Percentiles rank a stretch among this genome's conserved stretches.
Conservation (phyloP, 495 filamentous ascomycete genomes). For the Podospora appendiculata region DNA sequence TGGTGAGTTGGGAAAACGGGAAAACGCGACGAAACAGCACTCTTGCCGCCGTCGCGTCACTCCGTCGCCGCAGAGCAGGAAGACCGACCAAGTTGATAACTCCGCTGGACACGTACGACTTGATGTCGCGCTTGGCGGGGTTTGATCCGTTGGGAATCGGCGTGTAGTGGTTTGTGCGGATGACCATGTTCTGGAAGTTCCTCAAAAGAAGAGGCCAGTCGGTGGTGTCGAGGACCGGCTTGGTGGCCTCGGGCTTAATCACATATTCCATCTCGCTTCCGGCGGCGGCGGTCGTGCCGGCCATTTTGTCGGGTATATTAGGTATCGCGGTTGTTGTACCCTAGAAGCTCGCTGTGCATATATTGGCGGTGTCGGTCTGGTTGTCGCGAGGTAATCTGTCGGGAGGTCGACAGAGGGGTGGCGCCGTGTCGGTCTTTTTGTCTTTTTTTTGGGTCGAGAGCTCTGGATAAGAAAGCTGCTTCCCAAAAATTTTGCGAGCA, state of each 20-base stretch:
- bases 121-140: slow-evolving; percentile 84
- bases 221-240: slow-evolving; percentile 66
- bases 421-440: neutral
- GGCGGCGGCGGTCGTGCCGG: neutral
- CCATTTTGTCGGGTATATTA: slow-evolving; percentile 2
- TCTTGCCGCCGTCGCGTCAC: too few relatives aligned
- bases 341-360: too few relatives aligned
- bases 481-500: slow-evolving; percentile 16
- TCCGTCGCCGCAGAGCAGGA: too few relatives aligned
- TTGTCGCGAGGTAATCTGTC: neutral
- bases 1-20: neutral
- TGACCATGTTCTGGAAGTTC: slow-evolving; percentile 79
- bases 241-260: slow-evolving; percentile 78
- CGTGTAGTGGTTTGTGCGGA: slow-evolving; percentile 86
- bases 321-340: too few relatives aligned
- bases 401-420: neutral
- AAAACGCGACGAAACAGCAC: neutral
- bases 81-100: slow-evolving; percentile 65
- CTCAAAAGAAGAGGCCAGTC: slow-evolving; percentile 86
- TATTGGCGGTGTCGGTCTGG: too few relatives aligned
- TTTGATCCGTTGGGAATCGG: slow-evolving; percentile 84
- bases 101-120: slow-evolving; percentile 89
- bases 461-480: neutral
- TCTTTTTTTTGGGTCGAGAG: neutral
- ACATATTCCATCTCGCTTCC: slow-evolving; percentile 33